phyloP scores from a whole-genome alignment of 352 stramenopile species.

The Phytophthora capsici region DNA sequence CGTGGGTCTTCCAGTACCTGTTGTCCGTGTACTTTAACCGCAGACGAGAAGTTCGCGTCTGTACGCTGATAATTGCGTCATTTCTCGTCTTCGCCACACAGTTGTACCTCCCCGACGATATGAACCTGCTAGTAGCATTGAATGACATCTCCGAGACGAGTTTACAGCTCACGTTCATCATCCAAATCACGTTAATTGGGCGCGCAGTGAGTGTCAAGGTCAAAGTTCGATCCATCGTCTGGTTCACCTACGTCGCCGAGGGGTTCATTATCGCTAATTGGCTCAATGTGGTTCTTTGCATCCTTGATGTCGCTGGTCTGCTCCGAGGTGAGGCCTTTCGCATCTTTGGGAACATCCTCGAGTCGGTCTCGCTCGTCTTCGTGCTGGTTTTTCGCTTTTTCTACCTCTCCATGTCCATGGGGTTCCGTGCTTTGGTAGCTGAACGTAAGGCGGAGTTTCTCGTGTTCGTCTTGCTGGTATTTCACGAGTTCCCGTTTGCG shows the following conservation, averaged over 20 bases:
- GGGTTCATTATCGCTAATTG: slow-evolving; percentile 21
- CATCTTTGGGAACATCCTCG: slow-evolving; percentile 16
- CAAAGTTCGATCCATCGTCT: slow-evolving; percentile 30
- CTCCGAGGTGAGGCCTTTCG: slow-evolving; percentile 3
- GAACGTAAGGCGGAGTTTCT: slow-evolving; percentile 28
- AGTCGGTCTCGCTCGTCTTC: slow-evolving; percentile 29
- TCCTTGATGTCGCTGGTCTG: neutral
- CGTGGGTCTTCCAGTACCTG: slow-evolving; percentile 47
- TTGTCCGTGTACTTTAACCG: slow-evolving; percentile 35
- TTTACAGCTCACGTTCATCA: slow-evolving; percentile 41
- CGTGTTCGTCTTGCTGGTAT: slow-evolving; percentile 17
- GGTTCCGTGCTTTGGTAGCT: slow-evolving; percentile 4
- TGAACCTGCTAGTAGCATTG: slow-evolving; percentile 18
- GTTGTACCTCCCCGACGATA: slow-evolving; percentile 32
- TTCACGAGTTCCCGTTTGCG: slow-evolving; percentile 26
- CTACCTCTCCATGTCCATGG: slow-evolving; percentile 27
- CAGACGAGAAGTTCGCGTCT: slow-evolving; percentile 33
- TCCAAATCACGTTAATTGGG: slow-evolving; percentile 50
- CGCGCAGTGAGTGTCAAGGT: slow-evolving; percentile 33
- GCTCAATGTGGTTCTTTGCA: slow-evolving; percentile 14
- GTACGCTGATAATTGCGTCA: slow-evolving; percentile 29
- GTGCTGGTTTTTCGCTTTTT: slow-evolving; percentile 40
- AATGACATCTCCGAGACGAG: slow-evolving; percentile 50
- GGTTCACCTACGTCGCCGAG: slow-evolving; percentile 33
- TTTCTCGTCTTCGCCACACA: slow-evolving; percentile 32